These are phyloP conservation scores for Taxillus chinensis DNA, from an alignment of 164 flowering plant genomes.

Conservation along the genomic window DNA sequence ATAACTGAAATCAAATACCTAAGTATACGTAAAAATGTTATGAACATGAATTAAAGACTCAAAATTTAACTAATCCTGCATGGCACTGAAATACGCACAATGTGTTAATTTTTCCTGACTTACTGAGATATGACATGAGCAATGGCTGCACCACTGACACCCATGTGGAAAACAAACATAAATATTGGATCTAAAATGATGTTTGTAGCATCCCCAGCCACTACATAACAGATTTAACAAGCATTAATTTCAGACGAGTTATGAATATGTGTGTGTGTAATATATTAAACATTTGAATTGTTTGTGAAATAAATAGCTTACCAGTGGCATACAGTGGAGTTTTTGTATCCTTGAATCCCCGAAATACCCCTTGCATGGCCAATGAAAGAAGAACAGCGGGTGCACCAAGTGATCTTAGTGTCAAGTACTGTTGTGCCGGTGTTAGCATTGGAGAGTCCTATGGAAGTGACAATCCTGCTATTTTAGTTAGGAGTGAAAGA, in stretches of 20 bases:
- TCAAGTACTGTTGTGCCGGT: constrained; percentile 46
- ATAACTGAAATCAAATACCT: constrained; percentile 74
- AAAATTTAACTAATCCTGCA: neutral
- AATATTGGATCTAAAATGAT: constrained; percentile 77
- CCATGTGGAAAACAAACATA: constrained; percentile 49
- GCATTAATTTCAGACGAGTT: no score
- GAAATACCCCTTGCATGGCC: constrained; percentile 57
- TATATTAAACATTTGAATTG: no score
- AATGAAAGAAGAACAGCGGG: constrained; percentile 62
- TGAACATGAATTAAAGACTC: neutral
- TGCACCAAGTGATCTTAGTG: constrained; percentile 49
- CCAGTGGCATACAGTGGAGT: constrained; percentile 59
- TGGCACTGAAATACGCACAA: no score
- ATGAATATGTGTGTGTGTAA: no score
- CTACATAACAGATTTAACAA: constrained; percentile 18
- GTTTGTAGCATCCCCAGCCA: constrained; percentile 64
- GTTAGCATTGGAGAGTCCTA: constrained; percentile 43
- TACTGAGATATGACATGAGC: constrained; percentile 98
- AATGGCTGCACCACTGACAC: constrained; percentile 93
- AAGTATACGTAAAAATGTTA: neutral
- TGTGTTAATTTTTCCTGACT: constrained; percentile 14
- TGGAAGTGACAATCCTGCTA: neutral
- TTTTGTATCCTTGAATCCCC: constrained; percentile 57
- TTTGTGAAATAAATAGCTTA: constrained; percentile 9
- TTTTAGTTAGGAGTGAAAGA: constrained; percentile 8